Conservation (phyloP, 75 land plant genomes). For the Azolla pinnata region DNA sequence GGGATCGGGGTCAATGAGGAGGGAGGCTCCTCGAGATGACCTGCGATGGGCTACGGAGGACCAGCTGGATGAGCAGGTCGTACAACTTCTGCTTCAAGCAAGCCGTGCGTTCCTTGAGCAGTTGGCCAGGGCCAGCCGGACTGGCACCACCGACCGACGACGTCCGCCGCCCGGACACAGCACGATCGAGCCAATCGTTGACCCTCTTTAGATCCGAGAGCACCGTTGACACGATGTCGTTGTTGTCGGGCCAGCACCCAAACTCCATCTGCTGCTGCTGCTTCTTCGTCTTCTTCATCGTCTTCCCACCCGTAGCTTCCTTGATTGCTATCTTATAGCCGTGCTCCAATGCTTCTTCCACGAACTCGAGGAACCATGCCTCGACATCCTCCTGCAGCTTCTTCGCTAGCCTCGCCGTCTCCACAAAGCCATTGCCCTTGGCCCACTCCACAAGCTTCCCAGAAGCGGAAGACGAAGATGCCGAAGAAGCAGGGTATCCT, state of each 20-base stretch:
- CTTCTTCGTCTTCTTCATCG: slow-evolving; percentile 15
- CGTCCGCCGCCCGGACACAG: slow-evolving; percentile 21
- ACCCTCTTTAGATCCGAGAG: slow-evolving; percentile 77
- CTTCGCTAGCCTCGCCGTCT: slow-evolving; percentile 43
- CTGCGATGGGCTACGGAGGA: slow-evolving; percentile 10
- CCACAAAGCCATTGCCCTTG: slow-evolving; percentile 46
- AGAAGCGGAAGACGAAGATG: slow-evolving; percentile 2
- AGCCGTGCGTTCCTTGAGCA: slow-evolving; percentile 35
- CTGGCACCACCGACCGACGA: too few relatives aligned
- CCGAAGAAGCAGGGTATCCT: background rate
- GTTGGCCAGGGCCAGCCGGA: too few relatives aligned
- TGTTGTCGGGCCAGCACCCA: slow-evolving; percentile 14
- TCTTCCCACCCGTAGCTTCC: slow-evolving; percentile 9
- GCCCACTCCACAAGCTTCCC: slow-evolving; percentile 25
- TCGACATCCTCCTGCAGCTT: slow-evolving; percentile 49
- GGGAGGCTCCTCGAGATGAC: background rate
- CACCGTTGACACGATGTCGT: slow-evolving; percentile 47
- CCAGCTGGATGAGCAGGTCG: slow-evolving; percentile 73
- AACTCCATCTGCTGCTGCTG: background rate
- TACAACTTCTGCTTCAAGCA: slow-evolving; percentile 74
- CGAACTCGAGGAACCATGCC: slow-evolving; percentile 68
- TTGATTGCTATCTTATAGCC: slow-evolving; percentile 47
- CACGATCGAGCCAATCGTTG: slow-evolving; percentile 76
- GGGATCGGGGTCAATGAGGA: too few relatives aligned
- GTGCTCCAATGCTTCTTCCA: slow-evolving; percentile 65